Percentiles rank a stretch among this genome's conserved stretches.
phyloP scores from a whole-genome alignment of 2,329 filamentous ascomycete species.

The Rugonectria rugulosa region DNA sequence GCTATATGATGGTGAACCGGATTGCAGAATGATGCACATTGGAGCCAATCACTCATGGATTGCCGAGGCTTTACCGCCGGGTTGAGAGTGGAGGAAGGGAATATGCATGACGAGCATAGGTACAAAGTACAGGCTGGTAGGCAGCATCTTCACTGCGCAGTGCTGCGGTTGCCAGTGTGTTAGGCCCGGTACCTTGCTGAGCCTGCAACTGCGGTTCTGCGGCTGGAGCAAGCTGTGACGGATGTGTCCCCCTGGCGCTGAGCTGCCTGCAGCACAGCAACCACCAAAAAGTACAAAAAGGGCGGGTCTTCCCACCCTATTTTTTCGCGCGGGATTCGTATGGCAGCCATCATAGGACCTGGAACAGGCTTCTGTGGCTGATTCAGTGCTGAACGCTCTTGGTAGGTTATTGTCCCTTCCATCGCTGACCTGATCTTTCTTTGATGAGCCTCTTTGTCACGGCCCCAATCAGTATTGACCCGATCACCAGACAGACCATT shows the following conservation, averaged over 20 bases:
- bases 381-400: too few species aligned
- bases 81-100: not conserved
- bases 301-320: constrained; percentile 41
- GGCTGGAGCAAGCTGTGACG: not conserved
- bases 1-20: too few species aligned
- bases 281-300: constrained; percentile 42
- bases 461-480: too few species aligned
- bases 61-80: not conserved
- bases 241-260: too few species aligned
- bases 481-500: too few species aligned
- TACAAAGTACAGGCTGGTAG: not conserved
- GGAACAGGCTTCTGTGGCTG: constrained; percentile 11
- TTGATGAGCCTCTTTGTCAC: too few species aligned
- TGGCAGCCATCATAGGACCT: constrained; percentile 35
- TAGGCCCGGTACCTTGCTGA: not conserved
- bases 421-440: constrained; percentile 9
- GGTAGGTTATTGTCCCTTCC: too few species aligned
- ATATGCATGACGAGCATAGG: not conserved
- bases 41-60: too few species aligned
- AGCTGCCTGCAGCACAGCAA: too few species aligned
- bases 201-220: too few species aligned
- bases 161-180: not conserved
- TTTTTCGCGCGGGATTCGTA: constrained; percentile 34
- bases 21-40: too few species aligned
- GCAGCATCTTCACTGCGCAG: too few species aligned